A percentile compares a stretch with the other conserved stretches of the same genome.
phyloP scores from a whole-genome alignment of 148 eudicot species.

The Dianthus caryophyllus region DNA sequence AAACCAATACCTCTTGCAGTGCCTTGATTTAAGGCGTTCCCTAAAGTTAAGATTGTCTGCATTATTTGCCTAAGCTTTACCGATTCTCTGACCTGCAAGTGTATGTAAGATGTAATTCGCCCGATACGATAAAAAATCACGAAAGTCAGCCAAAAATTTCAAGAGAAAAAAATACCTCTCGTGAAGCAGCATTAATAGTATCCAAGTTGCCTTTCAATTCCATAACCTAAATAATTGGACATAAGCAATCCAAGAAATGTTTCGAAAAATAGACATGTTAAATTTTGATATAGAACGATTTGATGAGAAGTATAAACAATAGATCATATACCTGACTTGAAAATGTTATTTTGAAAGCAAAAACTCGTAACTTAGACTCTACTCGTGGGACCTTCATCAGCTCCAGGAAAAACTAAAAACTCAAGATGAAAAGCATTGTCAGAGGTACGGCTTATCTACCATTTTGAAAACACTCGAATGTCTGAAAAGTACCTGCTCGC shows the following conservation, averaged over 20 bases:
- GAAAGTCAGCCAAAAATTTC: neutral
- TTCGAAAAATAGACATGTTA: neutral
- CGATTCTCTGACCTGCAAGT: slow-evolving; percentile 78
- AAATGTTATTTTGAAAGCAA: slow-evolving; percentile 86
- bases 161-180: slow-evolving; percentile 51
- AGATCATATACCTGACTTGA: slow-evolving; percentile 57
- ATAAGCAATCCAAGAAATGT: neutral
- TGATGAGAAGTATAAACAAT: neutral
- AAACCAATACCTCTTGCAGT: slow-evolving; percentile 78
- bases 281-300: neutral
- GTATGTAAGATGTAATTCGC: slow-evolving; percentile 4
- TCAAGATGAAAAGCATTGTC: slow-evolving; percentile 23
- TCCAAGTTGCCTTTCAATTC: slow-evolving; percentile 72
- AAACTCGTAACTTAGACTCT: slow-evolving; percentile 90
- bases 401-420: slow-evolving; percentile 87
- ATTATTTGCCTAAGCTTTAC: slow-evolving; percentile 82
- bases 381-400: slow-evolving; percentile 97
- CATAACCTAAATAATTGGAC: slow-evolving; percentile 44
- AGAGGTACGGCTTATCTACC: slow-evolving; percentile 14
- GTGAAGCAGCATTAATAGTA: slow-evolving; percentile 73
- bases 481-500: slow-evolving; percentile 69
- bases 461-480: slow-evolving; percentile 9
- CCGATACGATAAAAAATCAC: neutral
- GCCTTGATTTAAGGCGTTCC: slow-evolving; percentile 98
- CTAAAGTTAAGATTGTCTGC: slow-evolving; percentile 96